Base-by-base conservation (phyloP, 495 filamentous ascomycete species). In the Aspergillus taichungensis region DNA sequence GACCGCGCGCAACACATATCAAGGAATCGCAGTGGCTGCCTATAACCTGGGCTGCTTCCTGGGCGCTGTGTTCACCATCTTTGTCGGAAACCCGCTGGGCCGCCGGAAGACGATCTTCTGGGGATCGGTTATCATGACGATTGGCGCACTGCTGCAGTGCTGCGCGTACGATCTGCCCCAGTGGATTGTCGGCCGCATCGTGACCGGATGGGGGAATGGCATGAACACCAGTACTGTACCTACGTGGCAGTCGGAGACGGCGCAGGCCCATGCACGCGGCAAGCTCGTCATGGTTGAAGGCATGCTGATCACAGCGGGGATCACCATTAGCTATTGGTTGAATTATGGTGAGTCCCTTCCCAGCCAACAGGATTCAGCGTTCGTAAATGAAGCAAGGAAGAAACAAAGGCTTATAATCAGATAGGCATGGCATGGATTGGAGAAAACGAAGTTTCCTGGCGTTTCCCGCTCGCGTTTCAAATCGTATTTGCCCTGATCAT, bases 41-140 rank as follows among this genome's bases (percentile, higher is more conserved):
- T 24, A 77, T 72, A 38, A 63, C 70, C 29, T 67, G 61, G 4
- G 67, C 9, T 77, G 74, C 47, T 79, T 76, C 49, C 59, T 77
- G 1, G 75, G 75, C 0, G 71, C 74, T 1, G 38, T 77, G 12
- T 45, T 69, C 7, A 72, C 73, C 12, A 69, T 69, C 42, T 47
- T 76, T 5, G 45, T 63, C 13, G 74, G 67, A 7, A 73, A 77
- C 33, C 57, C 55, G 13, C 49, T 68, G 13, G 73, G 73, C 8
- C 60, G 71, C 14, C 67, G 69, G 38, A 67, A 59, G 47, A 64
- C 63, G 3, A 71, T 74, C 35, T 61, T 59, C 5, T 34, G 66
- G 0, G 72, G 72, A 6, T 56, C 61, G 3, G 50, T 52, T 5
- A 68, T 67, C 55, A 68, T 61, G 40, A 59, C 74, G 24, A 34